phyloP scores from a whole-genome alignment of 1,284 basidiomycete genomes.

The Apiotrichum siamense region DNA sequence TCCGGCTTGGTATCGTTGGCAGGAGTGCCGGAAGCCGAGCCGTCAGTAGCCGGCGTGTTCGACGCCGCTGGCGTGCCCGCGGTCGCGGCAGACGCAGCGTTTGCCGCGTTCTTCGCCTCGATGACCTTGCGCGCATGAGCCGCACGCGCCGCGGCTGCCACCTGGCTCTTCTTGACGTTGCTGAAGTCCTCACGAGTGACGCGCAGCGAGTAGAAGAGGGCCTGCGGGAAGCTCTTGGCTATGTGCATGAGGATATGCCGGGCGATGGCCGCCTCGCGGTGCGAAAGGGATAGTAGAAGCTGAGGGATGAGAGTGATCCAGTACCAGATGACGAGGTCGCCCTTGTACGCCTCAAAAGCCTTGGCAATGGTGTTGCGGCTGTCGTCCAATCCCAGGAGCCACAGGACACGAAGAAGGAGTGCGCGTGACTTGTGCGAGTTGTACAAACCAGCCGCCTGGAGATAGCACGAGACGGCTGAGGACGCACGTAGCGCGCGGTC shows the following conservation, averaged over 20 bases:
- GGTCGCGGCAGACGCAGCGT: conserved; percentile 46
- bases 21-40: background rate
- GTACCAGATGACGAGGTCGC: conserved; percentile 95
- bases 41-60: background rate
- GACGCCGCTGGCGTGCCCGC: conserved; percentile 16
- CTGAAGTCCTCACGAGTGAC: conserved; percentile 84
- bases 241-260: conserved; percentile 83
- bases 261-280: conserved; percentile 89
- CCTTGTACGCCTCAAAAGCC: conserved; percentile 94
- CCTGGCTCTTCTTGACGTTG: conserved; percentile 43
- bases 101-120: conserved; percentile 40
- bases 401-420: conserved; percentile 83
- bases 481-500: conserved; percentile 63
- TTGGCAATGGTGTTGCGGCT: conserved; percentile 62
- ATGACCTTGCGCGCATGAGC: conserved; percentile 23
- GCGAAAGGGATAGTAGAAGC: conserved; percentile 81
- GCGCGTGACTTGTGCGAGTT: conserved; percentile 92
- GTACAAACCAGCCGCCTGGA: conserved; percentile 94
- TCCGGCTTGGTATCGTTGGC: conserved; percentile 16
- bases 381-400: conserved; percentile 95
- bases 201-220: conserved; percentile 90
- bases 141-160: conserved; percentile 12
- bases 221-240: conserved; percentile 93
- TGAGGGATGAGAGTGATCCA: conserved; percentile 99
- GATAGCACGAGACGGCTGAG: conserved; percentile 93